A percentile compares a stretch with the other conserved stretches of the same genome.
These are phyloP conservation scores for Intubia oerlemansii DNA, from an alignment of 2,329 filamentous ascomycete species.

Conservation along the genomic window DNA sequence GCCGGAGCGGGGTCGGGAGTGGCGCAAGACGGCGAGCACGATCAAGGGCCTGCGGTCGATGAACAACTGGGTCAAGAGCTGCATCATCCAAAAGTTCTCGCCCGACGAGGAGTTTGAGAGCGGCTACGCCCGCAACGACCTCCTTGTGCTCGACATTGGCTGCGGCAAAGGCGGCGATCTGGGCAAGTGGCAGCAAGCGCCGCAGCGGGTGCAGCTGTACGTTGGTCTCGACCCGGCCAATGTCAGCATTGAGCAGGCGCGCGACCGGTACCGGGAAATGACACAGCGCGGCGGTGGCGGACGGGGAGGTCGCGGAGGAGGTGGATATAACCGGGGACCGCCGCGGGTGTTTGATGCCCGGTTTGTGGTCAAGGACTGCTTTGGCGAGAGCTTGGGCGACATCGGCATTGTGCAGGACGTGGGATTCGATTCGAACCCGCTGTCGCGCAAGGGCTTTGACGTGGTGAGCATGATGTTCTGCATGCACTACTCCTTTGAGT, in stretches of 20 bases:
- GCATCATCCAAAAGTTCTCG: slow-evolving; percentile 90
- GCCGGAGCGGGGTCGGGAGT: slow-evolving; percentile 79
- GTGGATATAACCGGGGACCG: slow-evolving; percentile 24
- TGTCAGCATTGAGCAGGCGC: slow-evolving; percentile 75
- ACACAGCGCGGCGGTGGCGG: slow-evolving; percentile 31
- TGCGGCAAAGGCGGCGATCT: slow-evolving; percentile 94
- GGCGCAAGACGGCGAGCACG: slow-evolving; percentile 80
- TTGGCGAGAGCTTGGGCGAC: slow-evolving; percentile 62
- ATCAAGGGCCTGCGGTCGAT: slow-evolving; percentile 89
- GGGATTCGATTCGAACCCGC: slow-evolving; percentile 62
- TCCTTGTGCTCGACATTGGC: slow-evolving; percentile 80
- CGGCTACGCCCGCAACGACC: slow-evolving; percentile 31
- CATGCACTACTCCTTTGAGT: slow-evolving; percentile 97
- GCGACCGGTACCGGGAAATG: slow-evolving; percentile 64
- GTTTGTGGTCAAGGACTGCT: slow-evolving; percentile 85
- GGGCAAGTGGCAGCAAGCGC: slow-evolving; percentile 87
- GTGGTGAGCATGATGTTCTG: slow-evolving; percentile 99
- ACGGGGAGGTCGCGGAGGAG: slow-evolving; percentile 29
- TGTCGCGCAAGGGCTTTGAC: slow-evolving; percentile 67
- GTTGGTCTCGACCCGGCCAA: slow-evolving; percentile 88
- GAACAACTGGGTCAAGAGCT: slow-evolving; percentile 99
- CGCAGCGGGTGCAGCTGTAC: slow-evolving; percentile 79
- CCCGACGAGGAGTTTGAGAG: slow-evolving; percentile 50
- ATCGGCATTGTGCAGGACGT: slow-evolving; percentile 67
- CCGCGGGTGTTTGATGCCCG: slow-evolving; percentile 58